These are phyloP conservation scores for Thielaviopsis ethacetica DNA, from an alignment of 2,329 filamentous ascomycete species.

Conservation along the genomic window DNA sequence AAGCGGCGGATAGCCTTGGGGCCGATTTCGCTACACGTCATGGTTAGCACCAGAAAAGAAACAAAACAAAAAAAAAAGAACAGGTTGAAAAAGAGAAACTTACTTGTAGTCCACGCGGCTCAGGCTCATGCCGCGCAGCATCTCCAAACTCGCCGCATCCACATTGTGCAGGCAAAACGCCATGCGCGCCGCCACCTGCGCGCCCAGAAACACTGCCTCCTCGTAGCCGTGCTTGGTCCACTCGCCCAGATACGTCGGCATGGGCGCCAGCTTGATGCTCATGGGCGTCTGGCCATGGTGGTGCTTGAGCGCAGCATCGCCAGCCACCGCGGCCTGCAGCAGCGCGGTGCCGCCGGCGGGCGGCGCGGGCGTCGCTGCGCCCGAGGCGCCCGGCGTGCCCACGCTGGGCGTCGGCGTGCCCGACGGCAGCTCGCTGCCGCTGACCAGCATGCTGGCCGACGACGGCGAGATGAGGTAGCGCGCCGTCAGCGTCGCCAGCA, in stretches of 20 bases:
- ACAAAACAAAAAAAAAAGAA: conserved; percentile 13
- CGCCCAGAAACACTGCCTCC: conserved; percentile 73
- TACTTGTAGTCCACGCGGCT: conserved; percentile 46
- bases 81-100: conserved; percentile 17
- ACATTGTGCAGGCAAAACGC: conserved; percentile 43
- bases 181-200: conserved; percentile 60
- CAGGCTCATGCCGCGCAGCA: conserved; percentile 38
- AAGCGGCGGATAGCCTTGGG: conserved; percentile 37
- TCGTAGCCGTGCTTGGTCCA: conserved; percentile 73
- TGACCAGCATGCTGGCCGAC: conserved; percentile 91
- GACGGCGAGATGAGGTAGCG: conserved; percentile 86
- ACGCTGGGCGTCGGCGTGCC: conserved; percentile 89
- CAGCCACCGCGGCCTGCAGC: conserved; percentile 76
- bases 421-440: conserved; percentile 62
- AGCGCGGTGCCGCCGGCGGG: conserved; percentile 64
- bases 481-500: conserved; percentile 60
- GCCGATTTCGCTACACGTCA: conserved; percentile 30
- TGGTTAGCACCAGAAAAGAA: not conserved
- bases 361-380: conserved; percentile 37
- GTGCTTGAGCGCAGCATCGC: conserved; percentile 38
- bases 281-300: conserved; percentile 61
- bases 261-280: conserved; percentile 59
- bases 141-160: conserved; percentile 34
- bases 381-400: conserved; percentile 64
- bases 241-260: conserved; percentile 76